These are phyloP conservation scores for Rosa hybrid DNA, from an alignment of 331 rosid species.

Conservation along the genomic window DNA sequence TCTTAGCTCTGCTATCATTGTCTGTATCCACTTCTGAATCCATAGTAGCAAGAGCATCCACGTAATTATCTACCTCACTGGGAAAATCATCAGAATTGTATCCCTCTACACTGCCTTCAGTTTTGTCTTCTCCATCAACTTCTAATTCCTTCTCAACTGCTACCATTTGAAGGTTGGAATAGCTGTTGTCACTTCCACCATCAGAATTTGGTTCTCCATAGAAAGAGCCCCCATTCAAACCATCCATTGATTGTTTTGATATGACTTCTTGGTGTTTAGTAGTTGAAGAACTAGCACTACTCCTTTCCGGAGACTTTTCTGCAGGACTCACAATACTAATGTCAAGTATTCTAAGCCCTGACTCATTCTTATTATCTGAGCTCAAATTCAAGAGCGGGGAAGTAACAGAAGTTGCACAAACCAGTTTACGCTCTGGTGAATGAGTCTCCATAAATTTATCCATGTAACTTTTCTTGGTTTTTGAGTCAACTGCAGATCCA, in stretches of 20 bases:
- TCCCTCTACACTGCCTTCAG: constrained; percentile 44
- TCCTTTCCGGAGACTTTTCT: constrained; percentile 48
- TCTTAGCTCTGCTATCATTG: constrained; percentile 52
- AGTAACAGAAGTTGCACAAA: constrained; percentile 52
- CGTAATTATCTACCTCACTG: constrained; percentile 81
- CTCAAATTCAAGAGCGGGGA: constrained; percentile 39
- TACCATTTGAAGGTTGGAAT: constrained; percentile 38
- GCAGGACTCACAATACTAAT: constrained; percentile 55
- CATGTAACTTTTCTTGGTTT: constrained; percentile 80
- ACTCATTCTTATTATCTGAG: constrained; percentile 49
- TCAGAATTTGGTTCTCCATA: constrained; percentile 41
- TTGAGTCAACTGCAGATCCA: constrained; percentile 57
- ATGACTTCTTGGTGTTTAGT: constrained; percentile 41
- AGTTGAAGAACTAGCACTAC: constrained; percentile 50
- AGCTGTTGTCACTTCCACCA: constrained; percentile 37
- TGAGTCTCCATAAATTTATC: constrained; percentile 59
- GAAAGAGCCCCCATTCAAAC: constrained; percentile 23
- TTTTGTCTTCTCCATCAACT: constrained; percentile 47
- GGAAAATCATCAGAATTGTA: constrained; percentile 65
- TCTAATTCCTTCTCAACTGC: constrained; percentile 39
- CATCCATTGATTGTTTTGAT: constrained; percentile 39
- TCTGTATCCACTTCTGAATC: constrained; percentile 74
- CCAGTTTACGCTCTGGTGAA: constrained; percentile 59
- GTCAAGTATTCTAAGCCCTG: constrained; percentile 75
- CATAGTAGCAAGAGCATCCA: constrained; percentile 78